Base-by-base conservation (phyloP, 2,329 filamentous ascomycete genomes). In the Myriosclerotinia duriaeana region DNA sequence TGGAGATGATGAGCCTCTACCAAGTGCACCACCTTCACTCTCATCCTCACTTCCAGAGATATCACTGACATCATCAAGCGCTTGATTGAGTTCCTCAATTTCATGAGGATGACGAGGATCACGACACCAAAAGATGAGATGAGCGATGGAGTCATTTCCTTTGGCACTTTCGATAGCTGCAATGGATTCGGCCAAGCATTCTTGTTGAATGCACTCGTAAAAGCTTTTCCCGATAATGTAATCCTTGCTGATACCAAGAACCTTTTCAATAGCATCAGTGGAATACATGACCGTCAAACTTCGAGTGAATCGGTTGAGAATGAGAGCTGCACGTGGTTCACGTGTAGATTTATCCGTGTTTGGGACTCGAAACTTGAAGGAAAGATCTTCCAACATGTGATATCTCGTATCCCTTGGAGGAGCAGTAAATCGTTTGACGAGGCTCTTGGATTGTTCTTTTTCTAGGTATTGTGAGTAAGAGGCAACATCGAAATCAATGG, bases 131-230 rank as follows among this genome's bases (percentile, higher is more conserved):
- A 96, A 96, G 22, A 92, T 89, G 67, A 96, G 81, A 73, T 96
- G 96, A 2, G 92, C 92, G 73, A 96, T 95, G 2, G 92, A 96
- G 76, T 96, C 91, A 73, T 96, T 96, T 38, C 89, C 89, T 76
- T 96, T 96, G 30, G 92, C 92, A 71, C 89, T 90, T 77, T 96
- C 92, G 42, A 96, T 78, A 72, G 90, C 93, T 69, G 87, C 85
- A 44, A 94, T 86, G 4, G 91, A 91, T 72, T 95, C 90, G 11
- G 85, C 80, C 38, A 95, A 80, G 71, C 91, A 95, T 68, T 87
- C 89, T 71, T 91, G 87, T 66, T 90, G 86, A 61, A 96, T 95
- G 74, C 90, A 94, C 72, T 92, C 90, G 76, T 96, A 96, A 76
- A 96, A 96, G 76, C 91, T 93, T 72, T 88, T 89, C 53, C 90